phyloP scores from a whole-genome alignment of 2,329 filamentous ascomycete genomes.

The Hymenoscyphus fraxineus region DNA sequence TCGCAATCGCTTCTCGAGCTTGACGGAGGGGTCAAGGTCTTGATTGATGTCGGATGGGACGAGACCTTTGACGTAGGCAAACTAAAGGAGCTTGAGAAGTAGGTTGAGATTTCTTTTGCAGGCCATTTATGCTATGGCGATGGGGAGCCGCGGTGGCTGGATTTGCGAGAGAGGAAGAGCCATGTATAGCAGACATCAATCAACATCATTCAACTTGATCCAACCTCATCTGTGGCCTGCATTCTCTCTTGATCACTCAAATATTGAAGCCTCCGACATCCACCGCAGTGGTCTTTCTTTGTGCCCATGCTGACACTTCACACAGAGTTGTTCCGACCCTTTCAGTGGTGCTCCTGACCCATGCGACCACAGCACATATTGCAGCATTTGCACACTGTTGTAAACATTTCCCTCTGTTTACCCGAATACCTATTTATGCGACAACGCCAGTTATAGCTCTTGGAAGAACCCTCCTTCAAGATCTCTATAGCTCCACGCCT shows the following conservation, averaged over 20 bases:
- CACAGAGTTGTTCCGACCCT: conserved; percentile 81
- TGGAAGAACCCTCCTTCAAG: conserved; percentile 83
- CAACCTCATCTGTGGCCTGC: conserved; percentile 6
- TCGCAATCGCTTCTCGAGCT: conserved; percentile 96
- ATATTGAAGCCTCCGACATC: neutral
- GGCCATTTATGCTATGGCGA: conserved; percentile 6
- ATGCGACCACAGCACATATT: conserved; percentile 86
- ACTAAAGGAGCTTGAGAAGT: conserved; percentile 88
- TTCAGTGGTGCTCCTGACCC: conserved; percentile 89
- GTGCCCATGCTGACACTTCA: conserved; percentile 15
- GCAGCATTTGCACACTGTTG: conserved; percentile 95
- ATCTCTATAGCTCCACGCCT: conserved; percentile 86
- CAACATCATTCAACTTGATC: conserved; percentile 20
- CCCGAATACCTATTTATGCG: conserved; percentile 88
- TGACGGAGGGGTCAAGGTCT: conserved; percentile 91
- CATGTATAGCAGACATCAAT: conserved; percentile 32
- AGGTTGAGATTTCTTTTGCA: conserved; percentile 35
- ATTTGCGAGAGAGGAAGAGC: conserved; percentile 2
- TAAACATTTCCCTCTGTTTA: conserved; percentile 91
- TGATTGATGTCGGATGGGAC: conserved; percentile 95
- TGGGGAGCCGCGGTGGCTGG: conserved; percentile 9
- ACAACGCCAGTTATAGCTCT: conserved; percentile 91
- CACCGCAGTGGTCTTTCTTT: neutral
- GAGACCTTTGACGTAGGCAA: conserved; percentile 79
- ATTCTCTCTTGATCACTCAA: conserved; percentile 10